Evolutionary conservation across 306 rosid species (phyloP).

Genomic region (Prunus fruticosa): DNA sequence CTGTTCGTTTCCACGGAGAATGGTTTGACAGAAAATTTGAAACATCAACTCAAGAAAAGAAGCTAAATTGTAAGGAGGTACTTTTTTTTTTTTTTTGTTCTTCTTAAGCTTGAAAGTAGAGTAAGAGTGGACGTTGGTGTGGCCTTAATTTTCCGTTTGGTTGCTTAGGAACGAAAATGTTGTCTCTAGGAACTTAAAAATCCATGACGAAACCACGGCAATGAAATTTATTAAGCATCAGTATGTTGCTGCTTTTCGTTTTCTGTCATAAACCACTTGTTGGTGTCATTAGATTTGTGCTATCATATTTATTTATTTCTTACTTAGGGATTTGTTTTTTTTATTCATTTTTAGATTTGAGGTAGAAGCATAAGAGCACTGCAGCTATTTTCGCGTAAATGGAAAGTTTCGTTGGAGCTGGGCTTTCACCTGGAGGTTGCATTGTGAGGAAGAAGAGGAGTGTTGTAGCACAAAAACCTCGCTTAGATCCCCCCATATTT

Average conservation of each 20-base stretch:
- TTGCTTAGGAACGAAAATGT: not conserved
- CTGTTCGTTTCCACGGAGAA: constrained; percentile 9
- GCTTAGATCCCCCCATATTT: constrained; percentile 23
- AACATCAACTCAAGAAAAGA: not conserved
- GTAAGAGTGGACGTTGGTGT: not conserved
- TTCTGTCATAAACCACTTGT: not conserved
- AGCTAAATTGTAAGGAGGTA: not conserved
- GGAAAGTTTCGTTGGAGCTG: constrained; percentile 29
- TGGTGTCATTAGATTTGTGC: not conserved
- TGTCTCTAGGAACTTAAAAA: not conserved
- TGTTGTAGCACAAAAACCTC: constrained; percentile 26
- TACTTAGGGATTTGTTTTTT: not conserved
- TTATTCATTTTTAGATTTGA: not conserved
- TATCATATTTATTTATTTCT: not conserved
- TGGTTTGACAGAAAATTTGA: not conserved
- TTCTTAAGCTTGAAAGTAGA: constrained; percentile 4
- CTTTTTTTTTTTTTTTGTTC: not conserved
- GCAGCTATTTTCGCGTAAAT: not conserved
- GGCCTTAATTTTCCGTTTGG: not conserved
- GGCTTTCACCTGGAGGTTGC: constrained; percentile 14
- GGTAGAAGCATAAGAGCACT: not conserved
- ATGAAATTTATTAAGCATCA: not conserved
- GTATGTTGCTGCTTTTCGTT: not conserved
- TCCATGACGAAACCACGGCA: not conserved
- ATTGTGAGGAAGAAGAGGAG: constrained; percentile 39